Conservation (phyloP, 2,329 filamentous ascomycete genomes). For the Fusarium compactum region DNA sequence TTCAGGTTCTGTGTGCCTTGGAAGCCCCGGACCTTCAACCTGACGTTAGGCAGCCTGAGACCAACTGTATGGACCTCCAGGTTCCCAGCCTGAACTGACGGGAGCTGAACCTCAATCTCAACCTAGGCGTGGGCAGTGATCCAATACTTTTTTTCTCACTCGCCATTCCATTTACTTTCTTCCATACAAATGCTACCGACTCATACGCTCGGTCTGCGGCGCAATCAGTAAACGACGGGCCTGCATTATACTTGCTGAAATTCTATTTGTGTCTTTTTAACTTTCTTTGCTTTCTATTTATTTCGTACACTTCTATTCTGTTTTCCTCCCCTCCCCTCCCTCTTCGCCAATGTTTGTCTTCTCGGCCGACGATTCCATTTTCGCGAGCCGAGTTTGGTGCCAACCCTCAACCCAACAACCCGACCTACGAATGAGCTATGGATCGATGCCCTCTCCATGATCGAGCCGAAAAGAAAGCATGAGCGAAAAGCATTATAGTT, state of each 20-base stretch:
- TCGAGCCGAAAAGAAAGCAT: slow-evolving; percentile 51
- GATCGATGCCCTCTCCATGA: slow-evolving; percentile 49
- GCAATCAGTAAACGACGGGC: slow-evolving; percentile 28
- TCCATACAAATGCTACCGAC: neutral
- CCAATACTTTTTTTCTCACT: slow-evolving; percentile 13
- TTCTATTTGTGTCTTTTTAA: slow-evolving; percentile 14
- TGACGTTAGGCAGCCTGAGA: neutral
- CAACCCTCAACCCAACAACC: slow-evolving; percentile 37
- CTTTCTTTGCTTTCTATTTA: slow-evolving; percentile 22
- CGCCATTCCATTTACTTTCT: slow-evolving; percentile 9
- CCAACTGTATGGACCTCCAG: neutral
- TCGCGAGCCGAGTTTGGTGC: slow-evolving; percentile 53
- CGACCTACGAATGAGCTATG: slow-evolving; percentile 51
- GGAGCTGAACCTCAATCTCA: slow-evolving; percentile 9
- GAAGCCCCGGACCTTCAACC: neutral
- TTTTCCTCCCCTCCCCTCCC: slow-evolving; percentile 14
- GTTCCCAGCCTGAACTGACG: slow-evolving; percentile 4
- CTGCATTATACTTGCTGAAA: slow-evolving; percentile 9
- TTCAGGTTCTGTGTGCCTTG: slow-evolving; percentile 10
- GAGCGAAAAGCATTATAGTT: slow-evolving; percentile 49
- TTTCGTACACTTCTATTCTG: neutral
- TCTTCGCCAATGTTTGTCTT: slow-evolving; percentile 54
- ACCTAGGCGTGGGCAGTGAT: neutral
- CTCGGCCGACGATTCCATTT: slow-evolving; percentile 52
- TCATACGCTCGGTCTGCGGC: slow-evolving; percentile 26